Percentiles rank a stretch among this genome's conserved stretches.
phyloP scores from a whole-genome alignment of 1,284 basidiomycete genomes.

The Singerocomus inundabilis region DNA sequence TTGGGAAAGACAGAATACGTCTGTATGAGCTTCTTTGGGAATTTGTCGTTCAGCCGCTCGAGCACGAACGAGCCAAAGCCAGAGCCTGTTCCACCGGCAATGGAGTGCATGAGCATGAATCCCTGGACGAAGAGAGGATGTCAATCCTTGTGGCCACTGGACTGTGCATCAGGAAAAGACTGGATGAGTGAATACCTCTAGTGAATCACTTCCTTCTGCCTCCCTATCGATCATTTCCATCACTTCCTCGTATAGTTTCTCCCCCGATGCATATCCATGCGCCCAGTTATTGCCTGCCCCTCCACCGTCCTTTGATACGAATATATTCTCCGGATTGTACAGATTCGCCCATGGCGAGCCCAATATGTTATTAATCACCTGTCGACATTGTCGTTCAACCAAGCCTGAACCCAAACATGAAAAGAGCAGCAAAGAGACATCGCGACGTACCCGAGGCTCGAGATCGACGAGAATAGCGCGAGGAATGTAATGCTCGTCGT shows the following conservation, averaged over 20 bases:
- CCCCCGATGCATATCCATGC: conserved; percentile 88
- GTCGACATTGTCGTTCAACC: conserved; percentile 5
- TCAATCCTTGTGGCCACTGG: neutral
- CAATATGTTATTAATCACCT: conserved; percentile 97
- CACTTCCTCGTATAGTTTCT: conserved; percentile 92
- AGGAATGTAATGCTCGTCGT: conserved; percentile 99
- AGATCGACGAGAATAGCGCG: conserved; percentile 95
- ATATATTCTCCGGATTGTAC: conserved; percentile 99
- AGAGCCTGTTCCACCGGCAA: conserved; percentile 97
- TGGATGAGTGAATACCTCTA: conserved; percentile 67
- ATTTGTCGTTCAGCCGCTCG: conserved; percentile 95
- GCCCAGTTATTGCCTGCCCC: conserved; percentile 99
- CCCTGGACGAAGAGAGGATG: conserved; percentile 54
- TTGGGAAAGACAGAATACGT: conserved; percentile 99
- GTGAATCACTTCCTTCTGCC: conserved; percentile 95
- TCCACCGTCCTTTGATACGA: conserved; percentile 91
- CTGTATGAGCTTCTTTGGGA: conserved; percentile 98
- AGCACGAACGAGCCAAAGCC: conserved; percentile 97
- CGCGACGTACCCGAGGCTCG: conserved; percentile 85
- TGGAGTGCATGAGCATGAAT: conserved; percentile 98
- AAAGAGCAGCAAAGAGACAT: neutral
- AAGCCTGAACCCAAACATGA: neutral
- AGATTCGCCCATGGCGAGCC: conserved; percentile 89
- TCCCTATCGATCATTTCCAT: conserved; percentile 99
- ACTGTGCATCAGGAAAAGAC: neutral